Percentiles rank a stretch among this genome's conserved stretches.
These are phyloP conservation scores for Withania somnifera DNA, from an alignment of 305 asterid genomes.

Conservation along the genomic window DNA sequence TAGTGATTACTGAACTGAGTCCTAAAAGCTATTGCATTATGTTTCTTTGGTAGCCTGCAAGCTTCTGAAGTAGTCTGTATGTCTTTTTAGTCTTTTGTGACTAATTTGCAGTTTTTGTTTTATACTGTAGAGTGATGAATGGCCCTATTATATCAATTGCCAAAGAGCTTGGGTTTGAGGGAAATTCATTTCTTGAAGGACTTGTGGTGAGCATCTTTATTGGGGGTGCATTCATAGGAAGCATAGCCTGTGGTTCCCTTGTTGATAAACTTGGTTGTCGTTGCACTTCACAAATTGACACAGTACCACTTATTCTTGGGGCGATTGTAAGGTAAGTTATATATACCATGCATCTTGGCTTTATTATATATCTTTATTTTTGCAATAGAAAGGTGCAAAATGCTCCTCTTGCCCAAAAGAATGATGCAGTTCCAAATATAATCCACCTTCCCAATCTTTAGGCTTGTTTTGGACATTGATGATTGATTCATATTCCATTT, in stretches of 20 bases:
- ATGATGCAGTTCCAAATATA: neutral
- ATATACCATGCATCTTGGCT: neutral
- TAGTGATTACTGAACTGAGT: neutral
- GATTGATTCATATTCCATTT: neutral
- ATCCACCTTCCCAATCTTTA: neutral
- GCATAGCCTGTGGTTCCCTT: slow-evolving; percentile 56
- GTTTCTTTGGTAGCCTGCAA: neutral
- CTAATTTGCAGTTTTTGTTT: neutral
- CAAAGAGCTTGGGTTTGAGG: slow-evolving; percentile 79
- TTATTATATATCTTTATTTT: neutral
- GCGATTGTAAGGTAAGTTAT: slow-evolving; percentile 49
- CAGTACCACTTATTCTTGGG: slow-evolving; percentile 75
- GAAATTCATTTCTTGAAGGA: slow-evolving; percentile 71
- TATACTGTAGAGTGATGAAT: slow-evolving; percentile 67
- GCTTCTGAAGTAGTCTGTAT: neutral
- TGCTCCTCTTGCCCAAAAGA: neutral
- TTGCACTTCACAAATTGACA: slow-evolving; percentile 61
- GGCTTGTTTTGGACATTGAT: neutral
- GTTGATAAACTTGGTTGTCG: slow-evolving; percentile 77
- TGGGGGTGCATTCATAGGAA: slow-evolving; percentile 80
- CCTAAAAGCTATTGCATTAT: neutral
- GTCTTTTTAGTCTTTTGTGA: neutral
- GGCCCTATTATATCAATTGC: slow-evolving; percentile 80
- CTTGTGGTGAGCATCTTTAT: slow-evolving; percentile 85
- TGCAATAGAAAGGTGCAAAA: neutral